phyloP scores from a whole-genome alignment of 805 yeast genomes.

The Candida koratica region DNA sequence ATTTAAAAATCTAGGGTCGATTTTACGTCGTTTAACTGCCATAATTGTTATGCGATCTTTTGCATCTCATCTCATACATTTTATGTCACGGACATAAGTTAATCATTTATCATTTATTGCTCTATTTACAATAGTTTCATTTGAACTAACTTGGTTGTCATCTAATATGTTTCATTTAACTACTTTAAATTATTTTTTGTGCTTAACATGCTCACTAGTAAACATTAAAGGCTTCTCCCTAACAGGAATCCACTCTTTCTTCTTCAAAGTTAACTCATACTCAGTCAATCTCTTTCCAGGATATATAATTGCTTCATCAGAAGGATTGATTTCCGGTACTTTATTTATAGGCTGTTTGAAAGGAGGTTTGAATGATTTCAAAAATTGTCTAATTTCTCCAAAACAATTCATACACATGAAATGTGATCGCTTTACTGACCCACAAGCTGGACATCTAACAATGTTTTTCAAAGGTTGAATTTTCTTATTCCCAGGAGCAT shows the following conservation, averaged over 20 bases:
- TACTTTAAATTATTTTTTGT: constrained; percentile 17
- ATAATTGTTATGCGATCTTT: constrained; percentile 1
- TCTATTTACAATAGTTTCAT: too few relatives aligned
- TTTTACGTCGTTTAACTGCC: constrained; percentile 8
- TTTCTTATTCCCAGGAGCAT: constrained; percentile 81
- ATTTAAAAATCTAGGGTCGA: constrained; percentile 17
- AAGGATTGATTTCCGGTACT: constrained; percentile 44
- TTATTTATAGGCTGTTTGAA: constrained; percentile 7
- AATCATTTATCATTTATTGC: too few relatives aligned
- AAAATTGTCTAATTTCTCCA: constrained; percentile 67
- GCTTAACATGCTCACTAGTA: constrained; percentile 21
- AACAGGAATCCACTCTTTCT: constrained; percentile 43
- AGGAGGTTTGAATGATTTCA: constrained; percentile 50
- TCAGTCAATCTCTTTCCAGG: constrained; percentile 60
- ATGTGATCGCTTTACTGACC: constrained; percentile 85
- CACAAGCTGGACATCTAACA: constrained; percentile 94
- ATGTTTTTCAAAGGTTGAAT: constrained; percentile 69
- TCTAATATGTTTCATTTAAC: too few relatives aligned
- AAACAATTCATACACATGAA: constrained; percentile 92
- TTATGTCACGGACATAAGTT: too few relatives aligned
- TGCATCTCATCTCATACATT: not conserved
- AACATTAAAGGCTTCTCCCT: constrained; percentile 41
- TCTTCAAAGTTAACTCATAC: constrained; percentile 26
- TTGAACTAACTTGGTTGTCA: too few relatives aligned
- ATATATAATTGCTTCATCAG: constrained; percentile 63